These are phyloP conservation scores for Candida neerlandica DNA, from an alignment of 1,139 yeast genomes.

Conservation along the genomic window DNA sequence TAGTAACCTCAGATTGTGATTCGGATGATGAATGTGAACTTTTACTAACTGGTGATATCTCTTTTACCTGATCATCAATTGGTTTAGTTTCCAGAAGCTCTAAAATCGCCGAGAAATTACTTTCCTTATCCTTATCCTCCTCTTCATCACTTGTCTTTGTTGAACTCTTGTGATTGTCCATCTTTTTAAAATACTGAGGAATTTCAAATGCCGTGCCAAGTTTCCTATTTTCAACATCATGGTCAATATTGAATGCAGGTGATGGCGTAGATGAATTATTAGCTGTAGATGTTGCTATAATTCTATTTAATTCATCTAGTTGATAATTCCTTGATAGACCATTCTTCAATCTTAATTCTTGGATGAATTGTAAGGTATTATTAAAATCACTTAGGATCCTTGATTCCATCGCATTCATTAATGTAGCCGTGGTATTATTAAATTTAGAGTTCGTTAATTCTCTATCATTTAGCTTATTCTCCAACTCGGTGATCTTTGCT, in stretches of 20 bases:
- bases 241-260: slow-evolving; percentile 3
- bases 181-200: slow-evolving; percentile 10
- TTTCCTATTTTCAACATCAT: not conserved
- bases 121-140: not conserved
- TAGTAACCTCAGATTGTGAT: not conserved
- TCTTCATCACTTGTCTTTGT: not conserved
- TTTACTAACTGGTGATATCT: not conserved
- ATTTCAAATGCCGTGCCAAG: not conserved
- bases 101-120: slow-evolving; percentile 10
- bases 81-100: slow-evolving; percentile 11
- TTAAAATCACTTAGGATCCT: slow-evolving; percentile 46
- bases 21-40: not conserved
- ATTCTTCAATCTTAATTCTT: slow-evolving; percentile 17
- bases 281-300: not conserved
- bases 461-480: slow-evolving; percentile 46
- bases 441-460: slow-evolving; percentile 48
- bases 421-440: slow-evolving; percentile 20
- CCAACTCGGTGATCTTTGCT: slow-evolving; percentile 53
- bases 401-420: slow-evolving; percentile 10
- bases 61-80: slow-evolving; percentile 4
- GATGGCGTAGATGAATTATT: not conserved
- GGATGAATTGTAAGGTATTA: slow-evolving; percentile 33
- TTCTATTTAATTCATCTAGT: slow-evolving; percentile 17
- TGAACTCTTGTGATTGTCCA: not conserved
- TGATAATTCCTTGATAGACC: slow-evolving; percentile 23